Evolutionary conservation across 2,329 filamentous ascomycete genomes (phyloP).

Genomic region (Teratosphaeria nubilosa): DNA sequence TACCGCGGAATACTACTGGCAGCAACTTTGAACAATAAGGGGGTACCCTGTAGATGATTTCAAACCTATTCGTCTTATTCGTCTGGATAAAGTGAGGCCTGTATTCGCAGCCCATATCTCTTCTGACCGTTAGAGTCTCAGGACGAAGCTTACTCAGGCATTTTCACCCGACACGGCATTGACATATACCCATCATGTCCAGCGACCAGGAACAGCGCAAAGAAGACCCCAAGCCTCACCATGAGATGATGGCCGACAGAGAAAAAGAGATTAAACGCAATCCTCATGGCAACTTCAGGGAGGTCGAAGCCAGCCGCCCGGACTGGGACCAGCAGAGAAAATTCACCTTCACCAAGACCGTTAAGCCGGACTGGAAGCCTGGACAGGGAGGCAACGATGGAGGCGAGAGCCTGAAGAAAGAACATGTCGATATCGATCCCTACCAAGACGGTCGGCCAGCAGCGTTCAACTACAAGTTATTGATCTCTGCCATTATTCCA

Average conservation of each 20-base stretch:
- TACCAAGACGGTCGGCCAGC: conserved; percentile 58
- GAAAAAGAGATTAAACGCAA: conserved; percentile 46
- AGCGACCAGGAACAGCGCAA: conserved; percentile 5
- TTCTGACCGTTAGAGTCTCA: too few relatives aligned
- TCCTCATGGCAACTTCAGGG: conserved; percentile 65
- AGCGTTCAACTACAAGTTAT: conserved; percentile 77
- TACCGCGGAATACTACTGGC: background rate
- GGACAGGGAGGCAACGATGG: conserved; percentile 55
- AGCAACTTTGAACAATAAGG: background rate
- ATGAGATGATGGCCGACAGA: conserved; percentile 30
- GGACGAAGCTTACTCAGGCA: too few relatives aligned
- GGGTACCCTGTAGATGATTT: background rate
- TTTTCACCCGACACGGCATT: background rate
- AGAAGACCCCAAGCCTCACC: conserved; percentile 9
- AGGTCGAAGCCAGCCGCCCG: conserved; percentile 56
- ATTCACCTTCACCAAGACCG: conserved; percentile 53
- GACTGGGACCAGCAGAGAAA: conserved; percentile 42
- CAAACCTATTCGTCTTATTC: background rate
- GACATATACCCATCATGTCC: conserved; percentile 2
- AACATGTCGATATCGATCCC: conserved; percentile 72
- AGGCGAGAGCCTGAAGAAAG: conserved; percentile 40
- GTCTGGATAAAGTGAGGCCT: too few relatives aligned
- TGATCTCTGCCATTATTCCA: conserved; percentile 75
- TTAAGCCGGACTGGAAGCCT: conserved; percentile 54
- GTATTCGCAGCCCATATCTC: too few relatives aligned